These are phyloP conservation scores for Eremothecium cymbalariae DNA, from an alignment of 1,139 yeast species.

Conservation along the genomic window DNA sequence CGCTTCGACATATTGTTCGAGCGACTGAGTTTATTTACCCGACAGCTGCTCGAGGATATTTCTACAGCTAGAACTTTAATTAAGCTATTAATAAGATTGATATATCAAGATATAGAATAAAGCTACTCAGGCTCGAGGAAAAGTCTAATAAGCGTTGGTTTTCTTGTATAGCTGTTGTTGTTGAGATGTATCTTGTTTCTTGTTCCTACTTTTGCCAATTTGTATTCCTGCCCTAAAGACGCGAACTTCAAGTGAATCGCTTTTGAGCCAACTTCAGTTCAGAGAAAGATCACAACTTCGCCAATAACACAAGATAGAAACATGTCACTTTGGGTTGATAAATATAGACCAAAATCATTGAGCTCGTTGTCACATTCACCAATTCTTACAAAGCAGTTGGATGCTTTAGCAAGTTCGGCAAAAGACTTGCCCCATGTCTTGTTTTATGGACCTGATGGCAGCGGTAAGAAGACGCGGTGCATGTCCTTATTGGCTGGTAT, in stretches of 20 bases:
- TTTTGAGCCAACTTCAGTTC: slow-evolving; percentile 1
- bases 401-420: slow-evolving; percentile 40
- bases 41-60: too few species aligned
- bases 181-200: slow-evolving; percentile 1
- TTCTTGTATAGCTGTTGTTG: neutral
- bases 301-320: too few species aligned
- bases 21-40: too few species aligned
- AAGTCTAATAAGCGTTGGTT: too few species aligned
- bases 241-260: neutral
- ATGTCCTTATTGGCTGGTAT: slow-evolving; percentile 71
- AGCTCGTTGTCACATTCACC: slow-evolving; percentile 59
- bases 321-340: slow-evolving; percentile 97
- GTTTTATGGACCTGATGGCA: slow-evolving; percentile 92
- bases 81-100: too few species aligned
- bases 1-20: too few species aligned
- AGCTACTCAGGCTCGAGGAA: too few species aligned
- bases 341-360: slow-evolving; percentile 71
- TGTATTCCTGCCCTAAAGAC: slow-evolving; percentile 1
- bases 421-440: slow-evolving; percentile 84
- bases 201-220: too few species aligned
- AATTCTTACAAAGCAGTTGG: slow-evolving; percentile 53
- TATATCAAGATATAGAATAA: too few species aligned
- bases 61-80: too few species aligned
- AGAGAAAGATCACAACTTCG: neutral
- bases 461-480: slow-evolving; percentile 93